These are phyloP conservation scores for Zygotorulaspora mrakii DNA, from an alignment of 1,139 yeast genomes.

Conservation along the genomic window DNA sequence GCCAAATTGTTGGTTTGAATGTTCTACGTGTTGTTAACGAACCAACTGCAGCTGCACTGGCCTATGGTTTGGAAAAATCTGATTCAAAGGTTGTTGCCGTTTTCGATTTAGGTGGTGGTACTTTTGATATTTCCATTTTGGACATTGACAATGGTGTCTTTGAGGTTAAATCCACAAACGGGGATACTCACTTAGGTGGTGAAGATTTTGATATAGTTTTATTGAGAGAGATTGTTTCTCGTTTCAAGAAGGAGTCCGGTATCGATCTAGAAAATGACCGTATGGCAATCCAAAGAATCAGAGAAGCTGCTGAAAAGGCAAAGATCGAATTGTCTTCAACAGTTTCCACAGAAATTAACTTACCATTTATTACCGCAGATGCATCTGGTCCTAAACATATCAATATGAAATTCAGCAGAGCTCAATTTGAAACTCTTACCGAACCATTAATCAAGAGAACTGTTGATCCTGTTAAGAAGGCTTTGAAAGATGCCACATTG, in stretches of 20 bases:
- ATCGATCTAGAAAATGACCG: conserved; percentile 86
- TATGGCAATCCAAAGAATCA: conserved; percentile 98
- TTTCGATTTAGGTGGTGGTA: conserved; percentile 99
- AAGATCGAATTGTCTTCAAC: conserved; percentile 97
- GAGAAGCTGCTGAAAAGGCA: conserved; percentile 99
- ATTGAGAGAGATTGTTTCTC: conserved; percentile 84
- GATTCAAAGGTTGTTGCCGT: conserved; percentile 87
- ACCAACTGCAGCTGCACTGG: conserved; percentile 98
- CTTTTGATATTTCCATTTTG: conserved; percentile 92
- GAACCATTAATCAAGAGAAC: conserved; percentile 91
- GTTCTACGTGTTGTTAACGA: conserved; percentile 97
- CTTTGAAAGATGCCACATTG: conserved; percentile 92
- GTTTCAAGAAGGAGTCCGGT: conserved; percentile 90
- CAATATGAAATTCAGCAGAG: conserved; percentile 86
- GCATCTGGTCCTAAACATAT: conserved; percentile 98
- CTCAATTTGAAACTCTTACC: conserved; percentile 89
- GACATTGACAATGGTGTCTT: conserved; percentile 96
- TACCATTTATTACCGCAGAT: conserved; percentile 82
- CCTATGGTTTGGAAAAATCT: conserved; percentile 91
- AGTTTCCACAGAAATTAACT: conserved; percentile 87
- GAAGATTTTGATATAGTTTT: conserved; percentile 88
- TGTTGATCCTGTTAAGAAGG: conserved; percentile 96
- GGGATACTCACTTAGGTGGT: conserved; percentile 99
- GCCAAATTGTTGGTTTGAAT: conserved; percentile 94
- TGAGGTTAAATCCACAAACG: conserved; percentile 96